A percentile compares a stretch with the other conserved stretches of the same genome.
Evolutionary conservation across 2,329 filamentous ascomycete genomes (phyloP).

Genomic region (Rutstroemia sp.): DNA sequence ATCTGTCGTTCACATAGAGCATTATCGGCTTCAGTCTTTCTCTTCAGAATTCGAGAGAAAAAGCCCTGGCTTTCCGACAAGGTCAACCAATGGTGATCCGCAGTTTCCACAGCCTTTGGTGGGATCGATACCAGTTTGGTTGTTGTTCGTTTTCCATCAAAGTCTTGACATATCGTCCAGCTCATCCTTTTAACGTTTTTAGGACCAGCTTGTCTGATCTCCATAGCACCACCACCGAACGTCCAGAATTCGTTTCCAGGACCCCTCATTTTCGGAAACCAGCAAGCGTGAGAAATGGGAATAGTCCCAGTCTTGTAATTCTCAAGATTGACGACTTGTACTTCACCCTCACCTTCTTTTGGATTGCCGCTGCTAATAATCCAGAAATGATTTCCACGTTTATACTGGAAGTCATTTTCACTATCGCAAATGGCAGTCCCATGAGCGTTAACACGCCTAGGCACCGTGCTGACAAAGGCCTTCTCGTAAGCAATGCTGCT

Average conservation of each 20-base stretch:
- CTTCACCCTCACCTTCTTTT: neutral
- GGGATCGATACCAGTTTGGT: conserved; percentile 13
- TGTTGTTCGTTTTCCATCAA: conserved; percentile 11
- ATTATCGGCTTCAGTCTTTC: neutral
- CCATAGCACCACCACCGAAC: conserved; percentile 14
- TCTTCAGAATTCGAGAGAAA: neutral
- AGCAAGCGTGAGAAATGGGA: conserved; percentile 18
- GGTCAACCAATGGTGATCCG: neutral
- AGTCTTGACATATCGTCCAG: conserved; percentile 18
- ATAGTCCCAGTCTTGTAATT: conserved; percentile 15
- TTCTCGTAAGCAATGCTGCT: conserved; percentile 13
- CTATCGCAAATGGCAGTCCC: conserved; percentile 17
- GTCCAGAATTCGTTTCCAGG: conserved; percentile 19
- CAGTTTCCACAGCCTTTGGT: neutral
- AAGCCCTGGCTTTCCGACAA: neutral
- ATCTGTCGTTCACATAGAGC: too few relatives aligned
- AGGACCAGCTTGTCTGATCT: neutral
- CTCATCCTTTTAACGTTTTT: conserved; percentile 12
- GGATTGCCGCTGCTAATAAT: conserved; percentile 11
- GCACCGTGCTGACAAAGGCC: conserved; percentile 5
- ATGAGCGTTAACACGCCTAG: conserved; percentile 14
- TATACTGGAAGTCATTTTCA: conserved; percentile 14
- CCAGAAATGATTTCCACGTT: conserved; percentile 18
- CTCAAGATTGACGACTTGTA: conserved; percentile 22
- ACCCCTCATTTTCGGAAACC: conserved; percentile 16